Evolutionary conservation across 768 basidiomycete species (phyloP).

Genomic region (Boletus fagicola): DNA sequence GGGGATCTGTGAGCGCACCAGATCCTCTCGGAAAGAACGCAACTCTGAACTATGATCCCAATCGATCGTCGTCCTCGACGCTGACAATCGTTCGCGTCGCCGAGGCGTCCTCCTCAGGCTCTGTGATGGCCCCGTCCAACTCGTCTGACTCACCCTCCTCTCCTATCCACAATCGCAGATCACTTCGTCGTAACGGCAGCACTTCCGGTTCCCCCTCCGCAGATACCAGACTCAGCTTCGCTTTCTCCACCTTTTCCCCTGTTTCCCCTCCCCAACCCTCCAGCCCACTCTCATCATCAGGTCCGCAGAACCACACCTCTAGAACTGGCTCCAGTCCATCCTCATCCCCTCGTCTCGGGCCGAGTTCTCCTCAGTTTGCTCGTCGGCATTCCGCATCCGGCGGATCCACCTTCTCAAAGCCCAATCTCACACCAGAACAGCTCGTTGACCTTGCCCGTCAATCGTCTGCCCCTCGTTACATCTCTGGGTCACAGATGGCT

Average conservation of each 20-base stretch:
- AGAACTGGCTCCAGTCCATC: constrained; percentile 33
- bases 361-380: constrained; percentile 43
- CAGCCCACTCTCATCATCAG: constrained; percentile 23
- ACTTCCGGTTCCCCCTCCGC: constrained; percentile 29
- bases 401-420: constrained; percentile 39
- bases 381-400: constrained; percentile 33
- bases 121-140: constrained; percentile 18
- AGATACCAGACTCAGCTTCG: constrained; percentile 54
- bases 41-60: constrained; percentile 49
- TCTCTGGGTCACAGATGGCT: neutral
- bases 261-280: constrained; percentile 20
- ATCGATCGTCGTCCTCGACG: constrained; percentile 56
- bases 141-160: constrained; percentile 27
- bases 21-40: constrained; percentile 67
- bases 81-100: constrained; percentile 75
- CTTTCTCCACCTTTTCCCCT: constrained; percentile 60
- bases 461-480: constrained; percentile 45
- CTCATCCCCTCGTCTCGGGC: constrained; percentile 46
- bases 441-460: constrained; percentile 70
- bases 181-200: constrained; percentile 33
- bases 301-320: constrained; percentile 33
- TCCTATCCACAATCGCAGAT: constrained; percentile 29
- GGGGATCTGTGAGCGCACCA: constrained; percentile 65
- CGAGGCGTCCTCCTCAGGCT: constrained; percentile 23
- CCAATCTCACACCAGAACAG: constrained; percentile 68